Conservation (phyloP, 441 rosid genomes). For the Adansonia grandidieri region DNA sequence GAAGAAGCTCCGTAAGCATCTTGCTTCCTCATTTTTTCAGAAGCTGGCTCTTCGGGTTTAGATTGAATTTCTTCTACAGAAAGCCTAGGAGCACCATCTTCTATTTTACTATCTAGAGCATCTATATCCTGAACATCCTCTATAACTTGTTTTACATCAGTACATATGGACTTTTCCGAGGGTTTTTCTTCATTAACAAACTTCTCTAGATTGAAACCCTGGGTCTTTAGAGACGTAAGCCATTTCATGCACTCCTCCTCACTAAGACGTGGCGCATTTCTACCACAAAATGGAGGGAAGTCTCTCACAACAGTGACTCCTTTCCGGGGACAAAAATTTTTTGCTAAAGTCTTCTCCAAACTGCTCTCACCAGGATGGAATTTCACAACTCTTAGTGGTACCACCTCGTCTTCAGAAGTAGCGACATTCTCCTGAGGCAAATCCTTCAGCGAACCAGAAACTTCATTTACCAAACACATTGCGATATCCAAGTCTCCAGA, state of each 20-base stretch:
- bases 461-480: background rate
- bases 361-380: slow-evolving; percentile 1
- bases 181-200: slow-evolving; percentile 9
- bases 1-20: background rate
- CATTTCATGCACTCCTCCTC: slow-evolving; percentile 17
- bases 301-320: slow-evolving; percentile 29
- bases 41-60: slow-evolving; percentile 10
- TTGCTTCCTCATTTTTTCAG: background rate
- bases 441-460: background rate
- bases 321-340: slow-evolving; percentile 52
- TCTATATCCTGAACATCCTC: slow-evolving; percentile 9
- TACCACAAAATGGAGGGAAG: slow-evolving; percentile 25
- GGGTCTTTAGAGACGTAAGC: slow-evolving; percentile 11
- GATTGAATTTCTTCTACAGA: background rate
- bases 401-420: slow-evolving; percentile 24
- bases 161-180: background rate
- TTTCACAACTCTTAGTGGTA: background rate
- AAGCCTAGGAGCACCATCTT: background rate
- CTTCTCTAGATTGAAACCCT: slow-evolving; percentile 16
- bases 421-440: slow-evolving; percentile 2
- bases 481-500: background rate
- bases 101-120: background rate
- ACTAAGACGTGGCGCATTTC: slow-evolving; percentile 10
- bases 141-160: background rate
- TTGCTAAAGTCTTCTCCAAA: slow-evolving; percentile 26